Percentiles rank a stretch among this genome's conserved stretches.
Conservation (phyloP, 495 filamentous ascomycete species). For the Symbiotaphrina buchneri region DNA sequence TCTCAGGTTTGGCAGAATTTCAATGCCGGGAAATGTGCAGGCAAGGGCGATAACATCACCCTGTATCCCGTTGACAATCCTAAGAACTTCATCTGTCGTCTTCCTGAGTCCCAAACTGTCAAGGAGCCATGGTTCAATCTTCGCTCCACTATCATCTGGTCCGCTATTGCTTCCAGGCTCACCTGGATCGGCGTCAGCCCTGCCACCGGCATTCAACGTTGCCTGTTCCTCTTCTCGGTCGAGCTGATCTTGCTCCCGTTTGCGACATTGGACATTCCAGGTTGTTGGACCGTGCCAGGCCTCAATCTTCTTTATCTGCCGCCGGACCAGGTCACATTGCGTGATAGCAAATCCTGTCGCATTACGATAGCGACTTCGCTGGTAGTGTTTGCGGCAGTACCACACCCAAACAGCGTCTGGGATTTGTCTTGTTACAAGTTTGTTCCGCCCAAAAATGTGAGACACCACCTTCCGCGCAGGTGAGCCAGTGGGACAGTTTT, state of each 20-base stretch:
- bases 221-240: slow-evolving; percentile 2
- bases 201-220: slow-evolving; percentile 5
- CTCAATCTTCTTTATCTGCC: slow-evolving; percentile 33
- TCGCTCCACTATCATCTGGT: not conserved
- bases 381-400: slow-evolving; percentile 72
- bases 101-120: slow-evolving; percentile 2
- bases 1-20: slow-evolving; percentile 5
- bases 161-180: not conserved
- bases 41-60: slow-evolving; percentile 2
- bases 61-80: slow-evolving; percentile 5
- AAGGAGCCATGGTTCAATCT: slow-evolving; percentile 2
- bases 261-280: slow-evolving; percentile 25
- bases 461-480: slow-evolving; percentile 51
- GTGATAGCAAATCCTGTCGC: slow-evolving; percentile 26
- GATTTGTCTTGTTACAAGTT: slow-evolving; percentile 44
- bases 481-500: slow-evolving; percentile 23
- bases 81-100: slow-evolving; percentile 4
- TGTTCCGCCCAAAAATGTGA: slow-evolving; percentile 80
- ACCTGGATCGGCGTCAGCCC: not conserved
- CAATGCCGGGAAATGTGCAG: slow-evolving; percentile 4
- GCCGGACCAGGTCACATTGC: slow-evolving; percentile 34
- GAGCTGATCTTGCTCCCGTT: slow-evolving; percentile 25
- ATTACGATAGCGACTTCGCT: slow-evolving; percentile 46
- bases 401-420: slow-evolving; percentile 42
- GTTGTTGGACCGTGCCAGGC: slow-evolving; percentile 31